These are phyloP conservation scores for Selaginella tamariscina DNA, from an alignment of 75 land plant genomes.

Conservation along the genomic window DNA sequence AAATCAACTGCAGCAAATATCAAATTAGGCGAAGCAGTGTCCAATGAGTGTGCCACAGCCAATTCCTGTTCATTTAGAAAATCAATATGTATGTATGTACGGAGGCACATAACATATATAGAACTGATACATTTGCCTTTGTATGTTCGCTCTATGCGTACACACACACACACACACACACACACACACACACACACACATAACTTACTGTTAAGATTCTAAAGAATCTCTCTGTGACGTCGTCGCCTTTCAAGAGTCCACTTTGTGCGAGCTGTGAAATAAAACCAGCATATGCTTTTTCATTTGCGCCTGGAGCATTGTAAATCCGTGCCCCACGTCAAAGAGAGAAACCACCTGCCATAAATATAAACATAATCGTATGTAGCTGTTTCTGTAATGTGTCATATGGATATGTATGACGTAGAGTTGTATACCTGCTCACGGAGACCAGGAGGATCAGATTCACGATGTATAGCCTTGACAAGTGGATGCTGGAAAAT, in stretches of 20 bases:
- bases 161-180: too few species aligned
- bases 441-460: conserved; percentile 62
- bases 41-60: conserved; percentile 57
- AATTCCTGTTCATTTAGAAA: conserved; percentile 41
- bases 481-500: conserved; percentile 25
- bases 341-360: conserved; percentile 52
- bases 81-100: too few species aligned
- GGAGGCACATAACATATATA: too few species aligned
- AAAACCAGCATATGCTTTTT: conserved; percentile 52
- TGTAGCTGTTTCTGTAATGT: too few species aligned
- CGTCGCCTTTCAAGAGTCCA: conserved; percentile 91
- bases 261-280: conserved; percentile 67
- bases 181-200: too few species aligned
- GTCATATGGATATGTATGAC: neutral
- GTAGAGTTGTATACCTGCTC: conserved; percentile 71
- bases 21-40: conserved; percentile 34
- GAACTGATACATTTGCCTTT: too few species aligned
- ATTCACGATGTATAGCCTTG: conserved; percentile 29
- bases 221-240: conserved; percentile 78
- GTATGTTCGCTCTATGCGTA: too few species aligned
- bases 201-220: conserved; percentile 49
- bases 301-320: conserved; percentile 62
- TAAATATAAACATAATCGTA: conserved; percentile 9
- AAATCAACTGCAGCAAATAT: conserved; percentile 75
- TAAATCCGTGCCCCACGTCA: conserved; percentile 67